Base-by-base conservation (phyloP, 2,329 filamentous ascomycete genomes). In the Calonectria hawksworthii region DNA sequence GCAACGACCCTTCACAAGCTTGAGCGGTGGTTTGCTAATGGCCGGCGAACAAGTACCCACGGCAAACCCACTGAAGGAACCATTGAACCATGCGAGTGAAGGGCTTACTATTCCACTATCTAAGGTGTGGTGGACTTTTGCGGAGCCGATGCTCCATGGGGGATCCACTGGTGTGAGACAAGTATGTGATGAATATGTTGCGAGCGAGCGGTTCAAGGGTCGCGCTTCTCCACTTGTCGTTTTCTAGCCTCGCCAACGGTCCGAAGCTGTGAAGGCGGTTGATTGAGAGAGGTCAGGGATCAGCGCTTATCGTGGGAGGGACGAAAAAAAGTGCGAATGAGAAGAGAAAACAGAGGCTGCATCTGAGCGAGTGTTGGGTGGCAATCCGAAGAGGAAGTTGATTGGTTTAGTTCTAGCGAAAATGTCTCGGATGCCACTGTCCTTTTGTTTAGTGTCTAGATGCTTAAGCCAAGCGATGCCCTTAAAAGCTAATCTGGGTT, bases 71-170 rank as follows among this genome's bases (percentile, higher is more conserved):
- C 61, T 18, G 18, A 50, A 28, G 61, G 38, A 65, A 65, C 61
- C 38, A 65, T 32, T 41, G 36, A 63, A 63, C 56, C 56, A 63
- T 63, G 56, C 56, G 56, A 41, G 34, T 18, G n/a, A 21, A 41
- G 28, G 56, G 56, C 56, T 63, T 38, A 63, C 56, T 63, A 63
- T 63, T 41, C 56, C 56, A 63, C 56, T 63, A 63, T 63, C 56
- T 50, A 65, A 65, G 38, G 61, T 65, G 61, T 65, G 61, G 61
- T 65, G 61, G 61, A 34, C 61, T 32, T 65, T 65, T 65, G 41
- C 61, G 61, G 61, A 65, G 61, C 38, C 61, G 64, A 82, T 81
- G 4, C 78, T 84, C 9, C 82, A 84, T 75, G 82, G 83, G 73
- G 66, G 66, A 8, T 68, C 66, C 66, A 68, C 66, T 26, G 28